Percentiles rank a stretch among this genome's conserved stretches.
These are phyloP conservation scores for Chaetomiaceae sp. DNA, from an alignment of 2,329 filamentous ascomycete genomes.

Conservation along the genomic window DNA sequence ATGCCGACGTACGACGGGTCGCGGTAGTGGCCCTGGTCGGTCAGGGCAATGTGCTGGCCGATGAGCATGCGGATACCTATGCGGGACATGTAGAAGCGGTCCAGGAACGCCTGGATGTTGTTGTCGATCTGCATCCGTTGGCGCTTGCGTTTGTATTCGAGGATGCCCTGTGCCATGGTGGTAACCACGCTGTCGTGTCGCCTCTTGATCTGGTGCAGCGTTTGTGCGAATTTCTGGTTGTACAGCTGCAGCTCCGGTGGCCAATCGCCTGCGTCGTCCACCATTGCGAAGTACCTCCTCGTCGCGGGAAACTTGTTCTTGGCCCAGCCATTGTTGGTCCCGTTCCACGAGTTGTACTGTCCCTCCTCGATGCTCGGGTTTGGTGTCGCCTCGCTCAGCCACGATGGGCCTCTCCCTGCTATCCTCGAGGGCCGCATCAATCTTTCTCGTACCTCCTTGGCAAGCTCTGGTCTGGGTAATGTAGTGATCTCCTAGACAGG, in stretches of 20 bases:
- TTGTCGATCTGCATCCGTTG: conserved; percentile 98
- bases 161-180: conserved; percentile 93
- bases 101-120: conserved; percentile 94
- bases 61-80: conserved; percentile 99
- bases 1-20: conserved; percentile 97
- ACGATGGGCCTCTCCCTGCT: conserved; percentile 50
- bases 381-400: conserved; percentile 75
- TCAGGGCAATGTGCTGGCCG: conserved; percentile 94
- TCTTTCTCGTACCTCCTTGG: conserved; percentile 69
- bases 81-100: conserved; percentile 99
- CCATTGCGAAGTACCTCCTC: conserved; percentile 83
- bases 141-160: conserved; percentile 94
- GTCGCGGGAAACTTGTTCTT: conserved; percentile 47
- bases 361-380: conserved; percentile 87
- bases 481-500: conserved; percentile 78
- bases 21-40: conserved; percentile 82
- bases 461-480: conserved; percentile 71
- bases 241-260: conserved; percentile 91
- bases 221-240: conserved; percentile 85
- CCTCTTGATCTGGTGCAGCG: conserved; percentile 88
- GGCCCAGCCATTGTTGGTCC: conserved; percentile 36
- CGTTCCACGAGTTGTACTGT: conserved; percentile 64
- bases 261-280: conserved; percentile 86
- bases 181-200: conserved; percentile 96
- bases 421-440: conserved; percentile 63